Conservation (phyloP, 768 basidiomycete genomes). For the Trametes coccinea region DNA sequence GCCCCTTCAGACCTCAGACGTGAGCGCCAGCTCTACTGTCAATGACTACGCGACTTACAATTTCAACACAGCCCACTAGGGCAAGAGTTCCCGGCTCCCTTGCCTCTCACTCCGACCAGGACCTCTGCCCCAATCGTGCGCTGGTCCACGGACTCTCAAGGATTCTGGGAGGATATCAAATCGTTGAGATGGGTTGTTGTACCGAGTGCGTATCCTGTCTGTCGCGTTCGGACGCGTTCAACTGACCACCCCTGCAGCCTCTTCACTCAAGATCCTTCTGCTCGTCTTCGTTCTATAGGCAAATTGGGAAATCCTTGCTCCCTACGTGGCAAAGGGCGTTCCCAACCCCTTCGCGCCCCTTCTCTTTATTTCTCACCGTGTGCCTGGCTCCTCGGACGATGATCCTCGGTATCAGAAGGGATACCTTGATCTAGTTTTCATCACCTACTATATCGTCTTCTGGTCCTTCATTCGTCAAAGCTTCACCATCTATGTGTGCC, state of each 20-base stretch:
- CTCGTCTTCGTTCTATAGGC: slow-evolving; percentile 59
- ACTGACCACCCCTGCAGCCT: slow-evolving; percentile 40
- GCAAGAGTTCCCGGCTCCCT: neutral
- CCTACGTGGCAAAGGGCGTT: slow-evolving; percentile 46
- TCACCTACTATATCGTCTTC: slow-evolving; percentile 82
- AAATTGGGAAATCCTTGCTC: slow-evolving; percentile 61
- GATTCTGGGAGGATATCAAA: slow-evolving; percentile 53
- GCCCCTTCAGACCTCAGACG: slow-evolving; percentile 67
- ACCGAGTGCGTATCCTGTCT: slow-evolving; percentile 51
- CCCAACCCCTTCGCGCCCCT: slow-evolving; percentile 75
- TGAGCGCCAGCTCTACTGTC: slow-evolving; percentile 33
- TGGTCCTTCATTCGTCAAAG: slow-evolving; percentile 87
- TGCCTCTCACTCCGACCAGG: neutral
- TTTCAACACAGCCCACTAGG: slow-evolving; percentile 23
- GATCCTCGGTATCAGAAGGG: slow-evolving; percentile 72
- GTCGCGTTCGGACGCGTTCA: neutral
- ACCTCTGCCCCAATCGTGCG: neutral
- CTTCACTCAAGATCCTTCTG: slow-evolving; percentile 67
- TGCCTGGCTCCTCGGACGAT: slow-evolving; percentile 50
- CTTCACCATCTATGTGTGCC: slow-evolving; percentile 62
- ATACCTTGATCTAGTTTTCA: slow-evolving; percentile 73
- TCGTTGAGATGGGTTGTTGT: slow-evolving; percentile 70
- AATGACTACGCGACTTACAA: neutral
- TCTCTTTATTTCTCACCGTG: slow-evolving; percentile 69
- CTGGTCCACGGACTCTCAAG: slow-evolving; percentile 30